A percentile compares a stretch with the other conserved stretches of the same genome.
Conservation (phyloP, 164 flowering plant species). For the Umbellularia californica region DNA sequence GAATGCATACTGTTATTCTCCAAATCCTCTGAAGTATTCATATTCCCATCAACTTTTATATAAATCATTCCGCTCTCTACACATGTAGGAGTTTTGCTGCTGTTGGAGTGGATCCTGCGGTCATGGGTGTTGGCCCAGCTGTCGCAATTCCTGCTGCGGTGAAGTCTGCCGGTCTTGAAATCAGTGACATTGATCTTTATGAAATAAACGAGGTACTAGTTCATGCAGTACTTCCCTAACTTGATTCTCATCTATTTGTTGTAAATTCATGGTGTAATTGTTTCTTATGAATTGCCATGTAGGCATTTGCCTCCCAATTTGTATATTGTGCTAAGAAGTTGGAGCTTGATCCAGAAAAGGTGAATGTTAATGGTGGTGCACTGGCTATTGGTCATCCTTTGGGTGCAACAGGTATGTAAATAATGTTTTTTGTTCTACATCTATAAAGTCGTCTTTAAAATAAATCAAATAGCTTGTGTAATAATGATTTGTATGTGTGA, state of each 20-base stretch:
- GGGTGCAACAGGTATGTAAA: constrained; percentile 83
- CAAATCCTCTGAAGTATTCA: too few species aligned
- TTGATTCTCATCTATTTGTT: not conserved
- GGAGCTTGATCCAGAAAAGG: constrained; percentile 78
- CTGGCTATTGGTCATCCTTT: constrained; percentile 68
- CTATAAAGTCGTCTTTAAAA: too few species aligned
- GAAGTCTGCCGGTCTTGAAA: constrained; percentile 84
- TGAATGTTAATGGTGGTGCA: constrained; percentile 96
- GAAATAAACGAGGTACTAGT: constrained; percentile 89
- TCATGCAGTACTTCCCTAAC: not conserved
- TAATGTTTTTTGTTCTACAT: too few species aligned
- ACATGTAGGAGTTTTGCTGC: constrained; percentile 77
- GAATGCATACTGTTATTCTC: too few species aligned
- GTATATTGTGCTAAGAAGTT: constrained; percentile 80
- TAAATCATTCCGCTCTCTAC: not conserved
- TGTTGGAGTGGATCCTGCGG: constrained; percentile 94
- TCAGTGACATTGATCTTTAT: constrained; percentile 84
- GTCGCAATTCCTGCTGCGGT: constrained; percentile 97
- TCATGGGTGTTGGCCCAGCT: constrained; percentile 98
- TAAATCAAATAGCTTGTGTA: too few species aligned
- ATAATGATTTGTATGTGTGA: too few species aligned
- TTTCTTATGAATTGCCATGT: constrained; percentile 6
- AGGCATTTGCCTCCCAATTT: constrained; percentile 96
- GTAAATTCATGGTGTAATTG: not conserved
- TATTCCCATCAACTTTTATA: too few species aligned